These are phyloP conservation scores for Aleurites moluccanus DNA, from an alignment of 441 rosid genomes.

Conservation along the genomic window DNA sequence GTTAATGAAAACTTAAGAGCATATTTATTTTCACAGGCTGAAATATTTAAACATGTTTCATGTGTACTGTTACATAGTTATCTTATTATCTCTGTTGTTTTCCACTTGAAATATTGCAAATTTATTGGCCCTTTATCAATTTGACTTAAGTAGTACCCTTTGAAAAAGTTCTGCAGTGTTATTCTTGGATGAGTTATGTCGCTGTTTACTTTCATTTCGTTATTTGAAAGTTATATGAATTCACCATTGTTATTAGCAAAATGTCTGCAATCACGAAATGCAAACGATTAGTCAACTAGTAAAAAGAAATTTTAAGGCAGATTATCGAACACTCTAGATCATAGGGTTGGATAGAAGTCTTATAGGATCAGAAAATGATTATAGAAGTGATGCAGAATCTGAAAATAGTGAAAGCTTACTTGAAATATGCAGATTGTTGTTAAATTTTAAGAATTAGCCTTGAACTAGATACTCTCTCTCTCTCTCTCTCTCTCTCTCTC, in stretches of 20 bases:
- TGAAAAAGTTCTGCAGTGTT: neutral
- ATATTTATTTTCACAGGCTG: neutral
- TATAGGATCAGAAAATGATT: neutral
- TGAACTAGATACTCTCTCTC: neutral
- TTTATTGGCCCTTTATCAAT: neutral
- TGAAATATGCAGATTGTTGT: neutral
- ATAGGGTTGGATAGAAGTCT: neutral
- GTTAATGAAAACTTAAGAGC: neutral
- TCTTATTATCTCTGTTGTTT: neutral
- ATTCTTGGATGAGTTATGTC: slow-evolving; percentile 7
- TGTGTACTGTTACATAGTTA: neutral
- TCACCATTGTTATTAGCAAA: neutral
- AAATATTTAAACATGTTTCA: neutral
- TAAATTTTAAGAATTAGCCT: neutral
- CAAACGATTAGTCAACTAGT: neutral
- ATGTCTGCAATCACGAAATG: neutral
- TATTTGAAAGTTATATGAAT: neutral
- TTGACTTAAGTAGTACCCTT: slow-evolving; percentile 7
- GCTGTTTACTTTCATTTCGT: neutral
- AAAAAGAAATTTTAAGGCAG: neutral
- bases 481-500: too few species aligned
- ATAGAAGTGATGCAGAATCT: neutral
- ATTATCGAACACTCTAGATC: neutral
- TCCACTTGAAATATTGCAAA: neutral
- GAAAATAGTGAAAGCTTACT: neutral